Percentiles rank a stretch among this genome's conserved stretches.
phyloP scores from a whole-genome alignment of 1,139 yeast species.

The Blastobotrys ciferrii region DNA sequence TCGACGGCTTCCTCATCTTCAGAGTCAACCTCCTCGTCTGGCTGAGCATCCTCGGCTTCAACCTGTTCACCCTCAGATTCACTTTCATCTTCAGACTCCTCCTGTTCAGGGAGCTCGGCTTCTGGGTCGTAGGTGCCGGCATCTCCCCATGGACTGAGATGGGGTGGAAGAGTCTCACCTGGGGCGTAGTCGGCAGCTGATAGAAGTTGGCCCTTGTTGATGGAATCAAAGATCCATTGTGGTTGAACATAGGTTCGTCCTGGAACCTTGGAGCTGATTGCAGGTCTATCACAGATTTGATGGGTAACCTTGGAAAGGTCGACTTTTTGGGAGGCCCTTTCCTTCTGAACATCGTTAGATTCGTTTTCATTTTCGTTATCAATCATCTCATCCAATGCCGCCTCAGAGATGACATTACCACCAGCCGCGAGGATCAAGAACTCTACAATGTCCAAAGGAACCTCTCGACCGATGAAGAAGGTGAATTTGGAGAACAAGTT shows the following conservation, averaged over 20 bases:
- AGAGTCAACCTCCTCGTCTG: constrained; percentile 47
- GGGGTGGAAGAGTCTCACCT: constrained; percentile 95
- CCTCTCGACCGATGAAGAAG: constrained; percentile 93
- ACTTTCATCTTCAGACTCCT: constrained; percentile 39
- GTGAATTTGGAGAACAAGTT: constrained; percentile 72
- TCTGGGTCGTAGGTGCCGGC: constrained; percentile 86
- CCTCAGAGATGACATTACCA: constrained; percentile 81
- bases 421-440: constrained; percentile 85
- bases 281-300: constrained; percentile 92
- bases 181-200: constrained; percentile 84
- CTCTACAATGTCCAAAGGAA: constrained; percentile 86
- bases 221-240: constrained; percentile 94
- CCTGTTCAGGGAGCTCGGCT: constrained; percentile 43
- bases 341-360: constrained; percentile 23
- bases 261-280: constrained; percentile 68
- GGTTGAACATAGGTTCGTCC: constrained; percentile 96
- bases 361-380: constrained; percentile 38
- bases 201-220: constrained; percentile 72
- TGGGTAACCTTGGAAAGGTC: constrained; percentile 78
- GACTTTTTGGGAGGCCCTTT: constrained; percentile 41
- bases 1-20: constrained; percentile 40
- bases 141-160: constrained; percentile 98
- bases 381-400: constrained; percentile 73
- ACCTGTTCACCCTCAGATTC: constrained; percentile 50
- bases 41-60: constrained; percentile 46